Evolutionary conservation across 192 early-diverging fungal genomes (phyloP).

Genomic region (Entrophospora sp.): DNA sequence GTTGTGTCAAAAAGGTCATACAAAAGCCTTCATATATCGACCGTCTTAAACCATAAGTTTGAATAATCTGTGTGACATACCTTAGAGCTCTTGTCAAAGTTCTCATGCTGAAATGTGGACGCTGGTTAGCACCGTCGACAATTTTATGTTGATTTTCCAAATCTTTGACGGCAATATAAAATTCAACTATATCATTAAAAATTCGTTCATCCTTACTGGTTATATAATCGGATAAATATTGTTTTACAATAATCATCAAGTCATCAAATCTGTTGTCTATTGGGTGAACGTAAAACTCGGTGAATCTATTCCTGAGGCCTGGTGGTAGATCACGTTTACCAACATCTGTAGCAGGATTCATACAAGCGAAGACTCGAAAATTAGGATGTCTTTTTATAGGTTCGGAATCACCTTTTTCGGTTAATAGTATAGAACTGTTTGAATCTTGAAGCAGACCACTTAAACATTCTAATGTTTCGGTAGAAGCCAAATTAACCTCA

Average conservation of each 20-base stretch:
- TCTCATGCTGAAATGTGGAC: conserved; percentile 87
- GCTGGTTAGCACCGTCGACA: conserved; percentile 81
- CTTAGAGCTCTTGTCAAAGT: conserved; percentile 81
- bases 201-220: conserved; percentile 52
- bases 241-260: conserved; percentile 68
- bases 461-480: conserved; percentile 92
- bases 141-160: conserved; percentile 62
- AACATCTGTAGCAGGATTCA: conserved; percentile 98
- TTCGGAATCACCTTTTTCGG: conserved; percentile 86
- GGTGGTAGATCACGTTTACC: conserved; percentile 94
- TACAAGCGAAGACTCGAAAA: conserved; percentile 96
- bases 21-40: conserved; percentile 86
- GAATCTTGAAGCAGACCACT: conserved; percentile 79
- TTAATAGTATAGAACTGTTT: conserved; percentile 71
- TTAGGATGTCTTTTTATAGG: conserved; percentile 80
- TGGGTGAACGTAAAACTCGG: conserved; percentile 90
- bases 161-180: conserved; percentile 70
- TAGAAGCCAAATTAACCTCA: conserved; percentile 93
- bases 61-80: conserved; percentile 62
- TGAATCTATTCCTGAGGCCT: conserved; percentile 84
- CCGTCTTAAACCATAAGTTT: conserved; percentile 71
- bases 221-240: conserved; percentile 59
- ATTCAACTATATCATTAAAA: conserved; percentile 63
- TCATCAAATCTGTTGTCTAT: conserved; percentile 79
- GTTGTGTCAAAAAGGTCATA: conserved; percentile 93